Base-by-base conservation (phyloP, 768 basidiomycete genomes). In the Botryobasidium botryosum region DNA sequence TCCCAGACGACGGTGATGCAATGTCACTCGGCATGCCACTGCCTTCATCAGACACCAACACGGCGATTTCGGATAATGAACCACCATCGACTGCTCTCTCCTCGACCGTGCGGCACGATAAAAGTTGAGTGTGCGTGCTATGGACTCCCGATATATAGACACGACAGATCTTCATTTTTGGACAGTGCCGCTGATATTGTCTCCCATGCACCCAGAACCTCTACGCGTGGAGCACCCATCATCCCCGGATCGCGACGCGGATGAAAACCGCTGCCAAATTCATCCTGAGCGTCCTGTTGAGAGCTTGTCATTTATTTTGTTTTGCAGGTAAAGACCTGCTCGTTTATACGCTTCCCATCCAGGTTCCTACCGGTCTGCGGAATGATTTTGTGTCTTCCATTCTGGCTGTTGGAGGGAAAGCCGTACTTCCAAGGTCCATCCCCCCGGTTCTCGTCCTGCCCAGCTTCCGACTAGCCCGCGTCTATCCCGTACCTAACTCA, bases 211-310 rank as follows among this genome's bases (percentile, higher is more conserved):
- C 27, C 67, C 8, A 79, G 80, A 23, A 45, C 45, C 18, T 26
- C 39, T 3, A 35, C 42, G 1, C 64, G 70, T 6, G 87, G 83
- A 0, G 86, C 79, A 0, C 59, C 94, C 37, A 66, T 84, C 36
- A 73, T 97, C 36, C 92, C 92, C 1, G 92, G 92, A 2, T 99
- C 94, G 94, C 70, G 97, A 32, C 64, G 92, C 35, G 92, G 96
- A 58, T 69, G 91, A 71, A 70, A 49, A 87, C 82, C 49, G 64
- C 90, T 5, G 81, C 85, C 0, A 86, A 90, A 55, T 69, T 79
- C 23, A 69, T 96, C 8, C 61, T 97, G 5, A 77, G 84, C 47
- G 68, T 76, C 2, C 61, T 96, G 24, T 64, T 87, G 24, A 91
- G 85, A 71, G 90, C 79, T 52, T 47, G 59, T 38, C 7, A 5